Evolutionary conservation across 2,329 filamentous ascomycete genomes (phyloP), one percentile per base, ranked within the genome.

Genomic region (Huntiella omanensis): DNA sequence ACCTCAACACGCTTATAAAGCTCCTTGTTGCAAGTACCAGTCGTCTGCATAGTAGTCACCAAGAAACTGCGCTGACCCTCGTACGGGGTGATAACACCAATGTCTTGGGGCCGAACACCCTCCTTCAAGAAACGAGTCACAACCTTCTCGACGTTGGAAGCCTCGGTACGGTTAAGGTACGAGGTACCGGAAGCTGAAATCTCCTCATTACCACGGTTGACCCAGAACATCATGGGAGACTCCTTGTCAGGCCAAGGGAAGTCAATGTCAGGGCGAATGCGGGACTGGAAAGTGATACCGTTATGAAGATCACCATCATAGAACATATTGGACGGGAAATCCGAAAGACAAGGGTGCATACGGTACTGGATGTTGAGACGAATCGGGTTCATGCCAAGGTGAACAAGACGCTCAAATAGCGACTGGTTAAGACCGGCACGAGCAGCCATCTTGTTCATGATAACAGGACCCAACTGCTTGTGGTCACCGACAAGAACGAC

Each of bases 201-300:
- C 62, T 98, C 91, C 62, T 98, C 91, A 50, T 92, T 93, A 50
- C 91, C 91, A 47, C 95, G 68, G 59, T 98, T 98, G 19, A 86
- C 93, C 91, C 91, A 98, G 66, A 98, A 98, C 91, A 96, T 96
- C 91, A 98, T 98, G 3, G 91, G 91, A 54, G 79, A 85, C 59
- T 96, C 88, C 15, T 70, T 75, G 28, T 94, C 84, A 2, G 91
- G 91, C 91, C 91, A 98, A 10, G 91, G 91, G 60, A 98, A 98
- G 61, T 98, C 91, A 22, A 98, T 85, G 55, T 98, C 88, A 53
- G 81, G 81, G 52, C 88, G 80, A 52, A 96, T 71, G 50, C 91
- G 80, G 57, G 93, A 81, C 54, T 84, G 79, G 59, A 83, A 83
- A 1, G 87, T 93, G 40, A 98, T 84, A 58, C 91, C 91, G 55